Percentiles rank a stretch among this genome's conserved stretches.
Conservation (phyloP, 1,139 yeast genomes). For the Maudiozyma humilis region DNA sequence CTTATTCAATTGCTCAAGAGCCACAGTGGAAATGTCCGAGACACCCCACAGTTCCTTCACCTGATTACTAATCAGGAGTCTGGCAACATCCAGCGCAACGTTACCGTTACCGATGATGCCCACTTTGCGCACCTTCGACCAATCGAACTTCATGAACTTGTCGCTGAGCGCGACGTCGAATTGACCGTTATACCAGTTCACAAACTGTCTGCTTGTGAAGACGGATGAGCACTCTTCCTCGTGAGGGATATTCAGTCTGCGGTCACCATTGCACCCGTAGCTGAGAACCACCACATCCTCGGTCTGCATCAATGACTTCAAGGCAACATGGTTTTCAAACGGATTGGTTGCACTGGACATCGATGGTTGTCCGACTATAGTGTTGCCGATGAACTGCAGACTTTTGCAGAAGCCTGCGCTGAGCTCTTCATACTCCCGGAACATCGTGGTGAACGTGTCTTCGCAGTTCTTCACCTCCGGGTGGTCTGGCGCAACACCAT, state of each 20-base stretch:
- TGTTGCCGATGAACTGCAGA: slow-evolving; percentile 71
- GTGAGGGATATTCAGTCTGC: slow-evolving; percentile 52
- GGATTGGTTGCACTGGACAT: neutral
- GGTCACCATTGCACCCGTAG: slow-evolving; percentile 73
- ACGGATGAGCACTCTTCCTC: slow-evolving; percentile 52
- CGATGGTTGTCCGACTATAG: slow-evolving; percentile 52
- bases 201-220: slow-evolving; percentile 77
- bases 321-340: slow-evolving; percentile 36
- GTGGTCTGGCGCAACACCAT: slow-evolving; percentile 99
- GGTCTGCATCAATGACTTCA: slow-evolving; percentile 42
- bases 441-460: slow-evolving; percentile 65
- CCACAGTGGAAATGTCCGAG: slow-evolving; percentile 68
- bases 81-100: slow-evolving; percentile 89
- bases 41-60: slow-evolving; percentile 44
- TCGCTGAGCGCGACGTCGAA: slow-evolving; percentile 40
- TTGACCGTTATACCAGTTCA: slow-evolving; percentile 93
- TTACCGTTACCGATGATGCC: slow-evolving; percentile 93
- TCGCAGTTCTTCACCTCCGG: slow-evolving; percentile 92
- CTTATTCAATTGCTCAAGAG: slow-evolving; percentile 44
- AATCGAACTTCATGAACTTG: slow-evolving; percentile 36
- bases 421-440: slow-evolving; percentile 28
- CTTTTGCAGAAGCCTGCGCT: slow-evolving; percentile 11
- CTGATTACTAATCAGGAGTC: slow-evolving; percentile 59
- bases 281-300: slow-evolving; percentile 73
- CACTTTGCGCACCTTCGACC: slow-evolving; percentile 51